A percentile compares a stretch with the other conserved stretches of the same genome.
These are phyloP conservation scores for Thermochaetoides dissita DNA, from an alignment of 2,329 filamentous ascomycete genomes.

Conservation along the genomic window DNA sequence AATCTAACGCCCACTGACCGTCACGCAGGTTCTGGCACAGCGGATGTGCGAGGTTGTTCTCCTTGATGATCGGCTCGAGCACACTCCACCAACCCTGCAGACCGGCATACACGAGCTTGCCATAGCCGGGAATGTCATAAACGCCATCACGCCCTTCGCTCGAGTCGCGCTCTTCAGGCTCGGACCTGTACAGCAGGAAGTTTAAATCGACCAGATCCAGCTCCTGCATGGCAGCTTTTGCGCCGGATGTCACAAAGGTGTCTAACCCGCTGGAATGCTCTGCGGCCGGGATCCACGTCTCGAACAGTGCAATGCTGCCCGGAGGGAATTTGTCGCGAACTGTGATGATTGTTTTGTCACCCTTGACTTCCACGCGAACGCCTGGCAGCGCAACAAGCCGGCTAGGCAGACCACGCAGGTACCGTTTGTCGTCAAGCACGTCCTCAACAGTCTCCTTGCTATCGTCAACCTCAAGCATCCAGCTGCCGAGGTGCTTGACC, in stretches of 20 bases:
- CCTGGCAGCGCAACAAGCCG: slow-evolving; percentile 61
- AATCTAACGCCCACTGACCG: slow-evolving; percentile 86
- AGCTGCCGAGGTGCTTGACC: slow-evolving; percentile 74
- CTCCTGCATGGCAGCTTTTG: slow-evolving; percentile 60
- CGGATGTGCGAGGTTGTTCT: slow-evolving; percentile 86
- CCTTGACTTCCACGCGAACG: slow-evolving; percentile 57
- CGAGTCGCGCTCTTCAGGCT: slow-evolving; percentile 70
- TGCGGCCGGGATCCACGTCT: slow-evolving; percentile 84
- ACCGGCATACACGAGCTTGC: slow-evolving; percentile 81
- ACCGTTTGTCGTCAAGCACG: slow-evolving; percentile 53
- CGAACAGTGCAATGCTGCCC: slow-evolving; percentile 86
- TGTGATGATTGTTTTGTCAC: slow-evolving; percentile 62
- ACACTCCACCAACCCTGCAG: slow-evolving; percentile 99
- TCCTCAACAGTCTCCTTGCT: slow-evolving; percentile 52
- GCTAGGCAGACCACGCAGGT: slow-evolving; percentile 72
- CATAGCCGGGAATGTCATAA: slow-evolving; percentile 74
- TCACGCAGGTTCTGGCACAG: slow-evolving; percentile 85
- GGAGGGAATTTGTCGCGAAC: slow-evolving; percentile 77
- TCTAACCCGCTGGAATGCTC: slow-evolving; percentile 77
- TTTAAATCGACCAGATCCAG: slow-evolving; percentile 75
- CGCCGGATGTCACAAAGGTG: slow-evolving; percentile 71
- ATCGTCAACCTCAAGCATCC: slow-evolving; percentile 82
- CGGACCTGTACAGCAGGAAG: slow-evolving; percentile 79
- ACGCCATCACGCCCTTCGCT: slow-evolving; percentile 72
- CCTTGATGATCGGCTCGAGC: slow-evolving; percentile 65